Evolutionary conservation across 1,284 basidiomycete genomes (phyloP).

Genomic region (Marasmius tenuissimus): DNA sequence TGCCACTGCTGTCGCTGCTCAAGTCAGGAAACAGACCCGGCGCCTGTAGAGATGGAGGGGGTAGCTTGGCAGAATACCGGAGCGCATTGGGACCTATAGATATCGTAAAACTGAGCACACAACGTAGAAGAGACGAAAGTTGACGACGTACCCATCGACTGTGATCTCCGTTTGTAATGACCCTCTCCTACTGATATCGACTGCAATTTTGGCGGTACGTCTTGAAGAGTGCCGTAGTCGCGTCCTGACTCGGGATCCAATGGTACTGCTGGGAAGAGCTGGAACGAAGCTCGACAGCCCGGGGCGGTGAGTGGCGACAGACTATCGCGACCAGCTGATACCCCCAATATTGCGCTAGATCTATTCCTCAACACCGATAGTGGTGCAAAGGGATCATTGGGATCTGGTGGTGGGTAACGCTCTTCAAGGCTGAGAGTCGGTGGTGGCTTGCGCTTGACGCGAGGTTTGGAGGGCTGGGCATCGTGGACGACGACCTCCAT

Average conservation of each 20-base stretch:
- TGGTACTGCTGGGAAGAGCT: conserved; percentile 1
- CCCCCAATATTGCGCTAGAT: conserved; percentile 3
- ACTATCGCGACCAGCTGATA: neutral
- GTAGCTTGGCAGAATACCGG: neutral
- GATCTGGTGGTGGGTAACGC: conserved; percentile 34
- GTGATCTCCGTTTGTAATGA: conserved; percentile 1
- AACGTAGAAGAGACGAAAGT: neutral
- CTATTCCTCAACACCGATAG: conserved; percentile 29
- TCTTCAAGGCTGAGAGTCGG: conserved; percentile 29
- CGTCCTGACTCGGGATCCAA: neutral
- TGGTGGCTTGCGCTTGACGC: conserved; percentile 34
- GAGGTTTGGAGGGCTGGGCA: neutral
- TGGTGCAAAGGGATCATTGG: conserved; percentile 35
- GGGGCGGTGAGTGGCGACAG: neutral
- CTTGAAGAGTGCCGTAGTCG: neutral
- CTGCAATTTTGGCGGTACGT: too few species aligned
- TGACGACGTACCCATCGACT: neutral
- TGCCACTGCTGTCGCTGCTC: neutral
- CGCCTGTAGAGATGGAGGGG: neutral
- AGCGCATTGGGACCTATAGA: neutral
- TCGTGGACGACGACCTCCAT: neutral
- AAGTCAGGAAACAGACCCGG: neutral
- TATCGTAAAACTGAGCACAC: neutral
- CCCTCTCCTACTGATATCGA: neutral
- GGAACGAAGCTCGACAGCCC: neutral